Percentiles rank a stretch among this genome's conserved stretches.
These are phyloP conservation scores for Nitzschia sp. DNA, from an alignment of 108 stramenopile species.

Conservation along the genomic window DNA sequence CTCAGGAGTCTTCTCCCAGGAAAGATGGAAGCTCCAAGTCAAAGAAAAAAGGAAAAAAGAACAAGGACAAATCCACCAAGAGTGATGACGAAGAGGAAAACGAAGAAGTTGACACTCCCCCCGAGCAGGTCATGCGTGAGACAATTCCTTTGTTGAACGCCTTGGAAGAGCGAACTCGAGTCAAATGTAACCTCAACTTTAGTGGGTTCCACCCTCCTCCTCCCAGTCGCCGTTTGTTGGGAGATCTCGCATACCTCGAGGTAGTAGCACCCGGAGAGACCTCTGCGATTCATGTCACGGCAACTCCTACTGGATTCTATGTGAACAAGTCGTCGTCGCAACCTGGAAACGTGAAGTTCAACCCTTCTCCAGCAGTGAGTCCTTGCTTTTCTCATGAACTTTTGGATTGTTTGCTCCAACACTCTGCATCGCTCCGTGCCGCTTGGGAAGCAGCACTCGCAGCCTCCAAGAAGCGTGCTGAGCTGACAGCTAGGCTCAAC, in stretches of 20 bases:
- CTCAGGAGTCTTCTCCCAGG: neutral
- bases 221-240: slow-evolving; percentile 69
- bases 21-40: slow-evolving; percentile 30
- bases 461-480: slow-evolving; percentile 55
- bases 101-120: slow-evolving; percentile 8
- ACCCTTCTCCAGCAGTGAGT: slow-evolving; percentile 79
- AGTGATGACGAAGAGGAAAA: slow-evolving; percentile 7
- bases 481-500: slow-evolving; percentile 36
- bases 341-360: slow-evolving; percentile 46
- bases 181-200: slow-evolving; percentile 52
- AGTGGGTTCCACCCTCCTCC: slow-evolving; percentile 91
- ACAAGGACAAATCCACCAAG: slow-evolving; percentile 23
- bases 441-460: slow-evolving; percentile 55
- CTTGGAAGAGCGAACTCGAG: slow-evolving; percentile 48
- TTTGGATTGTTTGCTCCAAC: slow-evolving; percentile 71
- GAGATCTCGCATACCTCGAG: slow-evolving; percentile 94
- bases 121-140: slow-evolving; percentile 29
- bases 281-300: slow-evolving; percentile 72
- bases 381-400: slow-evolving; percentile 75
- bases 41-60: slow-evolving; percentile 54
- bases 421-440: slow-evolving; percentile 43
- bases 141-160: slow-evolving; percentile 49
- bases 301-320: slow-evolving; percentile 84
- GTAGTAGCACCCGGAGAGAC: slow-evolving; percentile 56
- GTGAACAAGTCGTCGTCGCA: slow-evolving; percentile 69